These are phyloP conservation scores for Phlebiopsis gigantea DNA, from an alignment of 768 basidiomycete species.

Conservation along the genomic window DNA sequence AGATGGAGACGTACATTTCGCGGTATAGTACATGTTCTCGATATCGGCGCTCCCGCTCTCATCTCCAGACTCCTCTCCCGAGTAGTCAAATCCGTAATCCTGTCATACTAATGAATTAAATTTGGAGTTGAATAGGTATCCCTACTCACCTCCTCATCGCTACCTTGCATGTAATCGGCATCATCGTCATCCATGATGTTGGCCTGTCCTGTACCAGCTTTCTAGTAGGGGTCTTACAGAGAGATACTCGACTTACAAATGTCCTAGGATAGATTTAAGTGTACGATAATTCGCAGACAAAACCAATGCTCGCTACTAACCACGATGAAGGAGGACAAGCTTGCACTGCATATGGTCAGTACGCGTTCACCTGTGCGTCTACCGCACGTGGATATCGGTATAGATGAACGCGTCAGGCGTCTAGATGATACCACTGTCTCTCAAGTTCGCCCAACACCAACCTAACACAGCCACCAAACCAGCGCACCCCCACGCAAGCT, in stretches of 20 bases:
- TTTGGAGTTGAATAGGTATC: slow-evolving; percentile 2
- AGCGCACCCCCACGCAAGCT: no score
- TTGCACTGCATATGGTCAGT: not conserved
- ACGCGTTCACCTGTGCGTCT: slow-evolving; percentile 1
- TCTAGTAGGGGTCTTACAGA: no score
- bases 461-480: no score
- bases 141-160: slow-evolving; percentile 67
- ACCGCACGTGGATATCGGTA: not conserved
- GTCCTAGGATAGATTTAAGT: not conserved
- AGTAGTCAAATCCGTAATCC: slow-evolving; percentile 97
- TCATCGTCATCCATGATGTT: slow-evolving; percentile 83
- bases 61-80: slow-evolving; percentile 81
- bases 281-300: not conserved
- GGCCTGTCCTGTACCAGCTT: not conserved
- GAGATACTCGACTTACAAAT: not conserved
- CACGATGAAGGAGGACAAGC: not conserved
- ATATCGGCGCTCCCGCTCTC: slow-evolving; percentile 81
- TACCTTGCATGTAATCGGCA: slow-evolving; percentile 91
- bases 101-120: slow-evolving; percentile 24
- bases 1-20: slow-evolving; percentile 66
- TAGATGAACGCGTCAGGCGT: not conserved
- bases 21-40: slow-evolving; percentile 98
- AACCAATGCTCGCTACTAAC: no score
- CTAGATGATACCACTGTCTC: not conserved
- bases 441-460: no score